Evolutionary conservation across 1,284 basidiomycete species (phyloP), one percentile per base, ranked within the genome.

Genomic region (Naganishia cerealis): DNA sequence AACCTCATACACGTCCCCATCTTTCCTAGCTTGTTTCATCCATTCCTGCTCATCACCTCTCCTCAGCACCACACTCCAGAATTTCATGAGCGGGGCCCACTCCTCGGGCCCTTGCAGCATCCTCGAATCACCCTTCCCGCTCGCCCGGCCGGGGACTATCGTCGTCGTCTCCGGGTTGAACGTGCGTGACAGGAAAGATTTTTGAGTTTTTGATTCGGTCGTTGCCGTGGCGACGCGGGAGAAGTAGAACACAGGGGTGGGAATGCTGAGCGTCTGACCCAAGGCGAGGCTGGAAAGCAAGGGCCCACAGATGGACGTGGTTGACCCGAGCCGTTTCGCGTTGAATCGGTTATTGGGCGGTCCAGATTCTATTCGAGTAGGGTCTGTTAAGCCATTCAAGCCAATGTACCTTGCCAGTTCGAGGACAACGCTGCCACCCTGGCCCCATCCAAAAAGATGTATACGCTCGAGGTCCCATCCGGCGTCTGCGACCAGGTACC

Each of bases 361-460:
- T 40, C 8, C 24, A 26, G 55, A 33, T 24, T 16, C 42, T 2
- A 13, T 33, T 3, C 24, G 24, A 13, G 2, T n/a, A 5, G 21
- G 40, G 12, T 21, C 53, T 21, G 3, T 66, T 38, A 52, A 66
- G 13, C 43, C 66, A 65, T 53, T 56, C 61, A 71, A 62, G 16
- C 71, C 76, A 3, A 78, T 54, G 33, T 69, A 69, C 16, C 90
- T 73, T 16, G 82, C 84, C 39, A 87, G 82, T 77, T 96, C 92
- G 0, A 86, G 84, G 2, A 87, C 90, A 42, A 92, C 86, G 36
- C 84, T 90, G 0, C 91, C 93, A 0, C 93, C 93, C 78, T 96
- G 93, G 0, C 86, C 91, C 74, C 92, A 96, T 5, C 93, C 93
- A 73, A 95, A 92, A 15, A 94, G 75, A 77, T 96, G 92, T 24